Evolutionary conservation across 176 grass and related monocot genomes (phyloP), one percentile per base, ranked within the genome.

Genomic region (Luzula sylvatica): DNA sequence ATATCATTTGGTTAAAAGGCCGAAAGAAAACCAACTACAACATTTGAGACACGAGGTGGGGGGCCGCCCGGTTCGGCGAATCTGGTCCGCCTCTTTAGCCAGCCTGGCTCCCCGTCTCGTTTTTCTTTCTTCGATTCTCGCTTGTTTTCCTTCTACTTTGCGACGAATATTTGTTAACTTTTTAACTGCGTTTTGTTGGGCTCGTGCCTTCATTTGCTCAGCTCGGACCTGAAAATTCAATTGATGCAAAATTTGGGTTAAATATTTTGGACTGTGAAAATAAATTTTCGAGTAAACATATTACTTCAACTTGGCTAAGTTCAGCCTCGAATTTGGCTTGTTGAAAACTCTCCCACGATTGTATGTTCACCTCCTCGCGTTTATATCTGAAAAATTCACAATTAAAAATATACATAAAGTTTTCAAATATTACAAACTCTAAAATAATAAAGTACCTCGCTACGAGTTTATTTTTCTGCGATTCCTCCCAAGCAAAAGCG

Each of bases 401-500:
- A 27, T 11, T 12, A 28, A 15, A 24, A 55, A 26, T 27, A 56
- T 43, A 35, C 30, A 35, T 7, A 35, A 4, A 35, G 9, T 9
- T 35, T 35, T 35, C 0, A 35, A 35, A 35, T 9, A 35, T 35
- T 4, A 35, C 5, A 35, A 35, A 35, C 9, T 35, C 7, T 35
- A 35, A 35, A 35, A 29, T 50, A 2, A 22, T 1, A 49, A 52
- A 66, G 42, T 38, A 85, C 84, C 81, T 80, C 11, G 75, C 38
- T 4, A 75, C 70, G n/a, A 85, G 72, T 50, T 71, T 89, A 27
- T 70, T 69, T 55, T 90, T 89, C 20, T 72, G 65, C 11, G 78
- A 77, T 45, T 87, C 81, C n/a, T 88, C 80, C 90, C 84, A 96
- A 5, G 53, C 62, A n/a, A n/a, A 26, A 3, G 90, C 90, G n/a